phyloP scores from a whole-genome alignment of 164 flowering plant species.

The Tetracentron sinense region DNA sequence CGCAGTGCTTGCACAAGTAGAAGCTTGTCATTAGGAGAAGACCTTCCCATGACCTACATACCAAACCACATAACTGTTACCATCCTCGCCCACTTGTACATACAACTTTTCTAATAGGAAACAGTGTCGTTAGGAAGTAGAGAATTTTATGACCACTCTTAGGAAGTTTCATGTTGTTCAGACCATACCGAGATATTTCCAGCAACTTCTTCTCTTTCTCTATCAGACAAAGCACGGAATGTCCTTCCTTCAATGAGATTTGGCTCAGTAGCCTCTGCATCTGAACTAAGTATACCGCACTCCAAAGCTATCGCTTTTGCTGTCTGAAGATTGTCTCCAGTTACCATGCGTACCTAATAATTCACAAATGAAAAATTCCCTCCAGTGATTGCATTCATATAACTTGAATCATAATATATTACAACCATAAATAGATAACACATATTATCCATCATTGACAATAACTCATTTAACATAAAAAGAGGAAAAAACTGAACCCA shows the following conservation, averaged over 20 bases:
- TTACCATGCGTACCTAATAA: conserved; percentile 90
- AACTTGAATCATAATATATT: not conserved
- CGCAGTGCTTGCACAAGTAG: conserved; percentile 86
- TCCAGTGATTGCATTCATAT: not conserved
- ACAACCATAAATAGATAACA: not conserved
- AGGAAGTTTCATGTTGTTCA: not conserved
- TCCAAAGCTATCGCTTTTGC: conserved; percentile 96
- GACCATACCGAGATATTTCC: conserved; percentile 68
- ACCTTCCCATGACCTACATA: conserved; percentile 90
- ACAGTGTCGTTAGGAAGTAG: not conserved
- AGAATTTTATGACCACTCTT: not conserved
- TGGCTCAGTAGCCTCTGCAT: conserved; percentile 58
- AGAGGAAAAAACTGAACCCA: not conserved
- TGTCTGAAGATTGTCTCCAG: conserved; percentile 90
- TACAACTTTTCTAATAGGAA: not conserved
- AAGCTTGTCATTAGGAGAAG: conserved; percentile 95
- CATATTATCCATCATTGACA: not conserved
- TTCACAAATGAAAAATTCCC: conserved; percentile 1
- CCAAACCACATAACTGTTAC: not conserved
- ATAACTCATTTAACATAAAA: not conserved
- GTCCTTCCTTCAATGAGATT: conserved; percentile 70
- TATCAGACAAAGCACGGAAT: conserved; percentile 56
- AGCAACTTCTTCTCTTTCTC: conserved; percentile 49
- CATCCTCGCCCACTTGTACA: not conserved
- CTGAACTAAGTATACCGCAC: conserved; percentile 73